Percentiles rank a stretch among this genome's conserved stretches.
Evolutionary conservation across 306 rosid genomes (phyloP).

Genomic region (Medicago ruthenica): DNA sequence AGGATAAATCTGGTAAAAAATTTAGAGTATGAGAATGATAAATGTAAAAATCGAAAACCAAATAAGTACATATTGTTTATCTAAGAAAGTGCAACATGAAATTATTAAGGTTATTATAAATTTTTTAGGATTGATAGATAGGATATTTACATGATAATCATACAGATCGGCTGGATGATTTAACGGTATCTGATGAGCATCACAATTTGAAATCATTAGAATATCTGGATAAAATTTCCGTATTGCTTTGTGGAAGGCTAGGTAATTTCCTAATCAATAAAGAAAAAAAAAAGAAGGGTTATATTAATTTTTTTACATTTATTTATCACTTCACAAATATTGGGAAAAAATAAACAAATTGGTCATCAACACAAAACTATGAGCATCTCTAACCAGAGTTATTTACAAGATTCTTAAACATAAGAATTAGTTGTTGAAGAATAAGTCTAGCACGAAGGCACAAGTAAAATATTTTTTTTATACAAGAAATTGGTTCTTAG

Average conservation of each 20-base stretch:
- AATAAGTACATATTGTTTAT: neutral
- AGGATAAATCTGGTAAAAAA: conserved; percentile 66
- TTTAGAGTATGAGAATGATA: conserved; percentile 34
- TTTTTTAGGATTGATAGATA: conserved; percentile 4
- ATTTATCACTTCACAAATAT: too few species aligned
- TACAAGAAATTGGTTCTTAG: too few species aligned
- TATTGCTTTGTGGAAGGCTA: conserved; percentile 67
- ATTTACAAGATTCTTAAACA: too few species aligned
- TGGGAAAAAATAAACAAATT: neutral
- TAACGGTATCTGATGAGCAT: conserved; percentile 61
- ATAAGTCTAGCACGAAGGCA: too few species aligned
- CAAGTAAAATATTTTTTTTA: too few species aligned
- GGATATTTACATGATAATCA: conserved; percentile 76
- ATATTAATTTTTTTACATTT: neutral
- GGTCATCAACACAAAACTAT: too few species aligned
- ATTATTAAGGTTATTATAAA: too few species aligned
- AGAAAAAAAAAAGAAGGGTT: neutral
- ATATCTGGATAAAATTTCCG: conserved; percentile 68
- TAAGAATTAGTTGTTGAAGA: too few species aligned
- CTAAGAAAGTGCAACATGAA: conserved; percentile 7
- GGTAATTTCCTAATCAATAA: conserved; percentile 71
- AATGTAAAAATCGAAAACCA: neutral
- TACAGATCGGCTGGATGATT: conserved; percentile 84
- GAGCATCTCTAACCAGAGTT: too few species aligned
- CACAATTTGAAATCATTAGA: conserved; percentile 82